Conservation (phyloP, 2,329 filamentous ascomycete genomes). For the Paraphoma chrysanthemicola region DNA sequence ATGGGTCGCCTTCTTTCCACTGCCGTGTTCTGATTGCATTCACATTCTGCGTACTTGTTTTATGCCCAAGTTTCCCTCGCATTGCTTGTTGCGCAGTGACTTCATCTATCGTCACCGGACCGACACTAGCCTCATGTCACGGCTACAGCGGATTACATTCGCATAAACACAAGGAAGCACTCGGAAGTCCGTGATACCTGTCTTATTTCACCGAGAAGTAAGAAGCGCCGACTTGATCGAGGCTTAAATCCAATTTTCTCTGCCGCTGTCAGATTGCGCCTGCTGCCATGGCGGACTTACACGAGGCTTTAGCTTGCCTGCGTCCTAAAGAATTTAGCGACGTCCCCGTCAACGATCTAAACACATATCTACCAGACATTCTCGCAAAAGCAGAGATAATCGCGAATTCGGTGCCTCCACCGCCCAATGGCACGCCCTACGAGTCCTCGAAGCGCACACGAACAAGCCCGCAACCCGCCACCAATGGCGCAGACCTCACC, state of each 20-base stretch:
- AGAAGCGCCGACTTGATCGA: not conserved
- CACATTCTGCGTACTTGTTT: not conserved
- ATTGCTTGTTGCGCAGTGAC: slow-evolving; percentile 10
- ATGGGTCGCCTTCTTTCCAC: not conserved
- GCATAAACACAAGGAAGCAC: slow-evolving; percentile 1
- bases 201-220: not conserved
- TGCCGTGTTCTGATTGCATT: not conserved
- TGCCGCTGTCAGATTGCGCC: not conserved
- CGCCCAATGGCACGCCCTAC: slow-evolving; percentile 55
- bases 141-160: slow-evolving; percentile 19
- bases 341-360: slow-evolving; percentile 52
- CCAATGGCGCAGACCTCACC: slow-evolving; percentile 60
- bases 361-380: slow-evolving; percentile 48
- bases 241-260: not conserved
- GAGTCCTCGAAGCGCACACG: slow-evolving; percentile 61
- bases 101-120: slow-evolving; percentile 21
- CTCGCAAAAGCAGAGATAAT: slow-evolving; percentile 70
- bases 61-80: not conserved
- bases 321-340: slow-evolving; percentile 54
- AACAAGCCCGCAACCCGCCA: slow-evolving; percentile 61
- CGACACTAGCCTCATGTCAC: slow-evolving; percentile 14
- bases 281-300: slow-evolving; percentile 46
- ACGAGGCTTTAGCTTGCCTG: slow-evolving; percentile 54
- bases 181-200: not conserved
- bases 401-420: slow-evolving; percentile 75